A percentile compares a stretch with the other conserved stretches of the same genome.
These are phyloP conservation scores for Puccinia hordei DNA, from an alignment of 1,284 basidiomycete species.

Conservation along the genomic window DNA sequence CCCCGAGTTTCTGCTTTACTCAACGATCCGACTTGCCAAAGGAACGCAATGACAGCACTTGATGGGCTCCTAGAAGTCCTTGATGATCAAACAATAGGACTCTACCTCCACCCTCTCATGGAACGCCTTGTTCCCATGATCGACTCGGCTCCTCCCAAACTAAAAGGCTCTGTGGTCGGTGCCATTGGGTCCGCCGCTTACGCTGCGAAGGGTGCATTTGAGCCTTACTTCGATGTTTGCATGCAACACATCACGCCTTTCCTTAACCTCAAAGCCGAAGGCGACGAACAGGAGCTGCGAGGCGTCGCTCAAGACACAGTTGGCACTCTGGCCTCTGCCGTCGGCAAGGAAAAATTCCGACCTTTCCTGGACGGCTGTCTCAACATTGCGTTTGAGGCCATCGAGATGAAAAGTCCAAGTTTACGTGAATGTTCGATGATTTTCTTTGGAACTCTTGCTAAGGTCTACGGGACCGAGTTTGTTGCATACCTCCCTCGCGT, in stretches of 20 bases:
- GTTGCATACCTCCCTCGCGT: constrained; percentile 82
- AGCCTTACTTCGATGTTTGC: constrained; percentile 91
- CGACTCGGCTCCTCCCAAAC: constrained; percentile 77
- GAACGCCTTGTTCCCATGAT: constrained; percentile 86
- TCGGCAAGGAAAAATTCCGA: constrained; percentile 89
- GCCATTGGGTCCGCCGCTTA: constrained; percentile 98
- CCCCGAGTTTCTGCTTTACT: constrained; percentile 75
- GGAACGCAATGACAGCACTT: constrained; percentile 89
- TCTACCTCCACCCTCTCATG: constrained; percentile 94
- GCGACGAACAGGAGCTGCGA: constrained; percentile 83
- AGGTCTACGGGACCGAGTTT: constrained; percentile 94
- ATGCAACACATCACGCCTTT: constrained; percentile 83
- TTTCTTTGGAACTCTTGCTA: constrained; percentile 97
- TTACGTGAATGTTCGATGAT: constrained; percentile 95
- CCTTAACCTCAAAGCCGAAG: constrained; percentile 82
- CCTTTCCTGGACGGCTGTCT: constrained; percentile 96
- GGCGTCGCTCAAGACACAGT: constrained; percentile 98
- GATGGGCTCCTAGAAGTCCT: constrained; percentile 96
- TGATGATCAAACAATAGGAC: constrained; percentile 79
- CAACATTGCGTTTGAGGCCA: constrained; percentile 88
- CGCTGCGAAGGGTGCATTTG: constrained; percentile 88
- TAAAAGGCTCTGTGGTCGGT: constrained; percentile 95
- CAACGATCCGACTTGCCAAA: constrained; percentile 82
- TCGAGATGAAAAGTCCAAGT: constrained; percentile 81
- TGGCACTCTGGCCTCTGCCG: constrained; percentile 95